A percentile compares a stretch with the other conserved stretches of the same genome.
These are phyloP conservation scores for Daldinia loculata DNA, from an alignment of 495 filamentous ascomycete genomes.

Conservation along the genomic window DNA sequence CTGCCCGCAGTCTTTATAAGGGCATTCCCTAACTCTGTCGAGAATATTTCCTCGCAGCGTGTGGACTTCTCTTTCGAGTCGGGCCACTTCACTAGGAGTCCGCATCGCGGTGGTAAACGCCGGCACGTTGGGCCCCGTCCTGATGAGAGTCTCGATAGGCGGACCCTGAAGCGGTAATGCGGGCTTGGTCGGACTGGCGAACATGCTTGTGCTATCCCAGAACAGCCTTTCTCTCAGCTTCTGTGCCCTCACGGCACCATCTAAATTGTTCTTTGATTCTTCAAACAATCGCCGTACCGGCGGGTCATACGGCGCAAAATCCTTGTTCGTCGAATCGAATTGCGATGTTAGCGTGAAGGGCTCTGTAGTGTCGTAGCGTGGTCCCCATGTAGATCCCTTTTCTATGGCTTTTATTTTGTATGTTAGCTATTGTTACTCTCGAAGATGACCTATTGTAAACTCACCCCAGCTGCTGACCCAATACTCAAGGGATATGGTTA, in stretches of 20 bases:
- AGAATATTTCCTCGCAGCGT: slow-evolving; percentile 48
- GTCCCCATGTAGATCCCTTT: slow-evolving; percentile 18
- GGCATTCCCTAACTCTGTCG: slow-evolving; percentile 47
- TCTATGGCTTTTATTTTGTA: slow-evolving; percentile 11
- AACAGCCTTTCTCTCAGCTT: slow-evolving; percentile 34
- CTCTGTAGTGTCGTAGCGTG: slow-evolving; percentile 12
- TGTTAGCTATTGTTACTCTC: not conserved
- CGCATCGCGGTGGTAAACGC: slow-evolving; percentile 48
- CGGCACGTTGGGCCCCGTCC: slow-evolving; percentile 45
- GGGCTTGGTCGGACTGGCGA: slow-evolving; percentile 43
- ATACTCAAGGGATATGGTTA: slow-evolving; percentile 22
- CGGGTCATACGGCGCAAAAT: not conserved
- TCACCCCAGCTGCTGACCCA: slow-evolving; percentile 34
- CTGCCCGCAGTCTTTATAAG: slow-evolving; percentile 44
- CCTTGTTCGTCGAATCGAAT: not conserved
- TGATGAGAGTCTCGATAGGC: slow-evolving; percentile 49
- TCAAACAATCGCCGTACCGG: slow-evolving; percentile 13
- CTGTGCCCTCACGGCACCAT: slow-evolving; percentile 6
- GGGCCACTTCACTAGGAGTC: slow-evolving; percentile 51
- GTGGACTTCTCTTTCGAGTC: slow-evolving; percentile 47
- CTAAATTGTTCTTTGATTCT: slow-evolving; percentile 7
- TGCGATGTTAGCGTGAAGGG: not conserved
- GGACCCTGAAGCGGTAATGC: slow-evolving; percentile 48
- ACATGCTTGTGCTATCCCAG: slow-evolving; percentile 27
- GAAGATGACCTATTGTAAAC: slow-evolving; percentile 8